Percentiles rank a stretch among this genome's conserved stretches.
These are phyloP conservation scores for Apiospora aurea DNA, from an alignment of 2,329 filamentous ascomycete species.

Conservation along the genomic window DNA sequence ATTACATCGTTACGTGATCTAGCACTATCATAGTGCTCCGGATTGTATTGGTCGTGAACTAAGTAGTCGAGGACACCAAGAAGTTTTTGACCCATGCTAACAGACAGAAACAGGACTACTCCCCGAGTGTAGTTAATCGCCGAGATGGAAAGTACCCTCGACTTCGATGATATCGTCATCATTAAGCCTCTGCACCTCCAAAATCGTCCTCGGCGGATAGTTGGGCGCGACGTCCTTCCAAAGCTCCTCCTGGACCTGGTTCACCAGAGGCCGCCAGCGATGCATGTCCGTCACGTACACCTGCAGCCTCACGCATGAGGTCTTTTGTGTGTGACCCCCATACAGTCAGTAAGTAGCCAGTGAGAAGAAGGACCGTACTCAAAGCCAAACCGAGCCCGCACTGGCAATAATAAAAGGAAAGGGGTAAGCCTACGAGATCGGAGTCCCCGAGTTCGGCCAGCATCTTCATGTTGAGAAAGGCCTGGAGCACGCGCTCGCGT, in stretches of 20 bases:
- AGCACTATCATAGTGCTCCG: too few species aligned
- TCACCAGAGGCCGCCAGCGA: conserved; percentile 42
- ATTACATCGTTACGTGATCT: too few species aligned
- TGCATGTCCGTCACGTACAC: conserved; percentile 46
- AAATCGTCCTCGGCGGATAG: conserved; percentile 42
- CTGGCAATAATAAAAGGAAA: conserved; percentile 19
- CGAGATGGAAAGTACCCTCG: conserved; percentile 39
- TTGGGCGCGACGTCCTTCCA: conserved; percentile 40
- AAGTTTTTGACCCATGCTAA: too few species aligned
- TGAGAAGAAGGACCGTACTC: background rate
- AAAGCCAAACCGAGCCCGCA: too few species aligned
- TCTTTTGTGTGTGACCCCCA: background rate
- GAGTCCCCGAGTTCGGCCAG: conserved; percentile 41
- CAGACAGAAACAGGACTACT: too few species aligned
- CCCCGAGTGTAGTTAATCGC: background rate
- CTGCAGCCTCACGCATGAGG: conserved; percentile 33
- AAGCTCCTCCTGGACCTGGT: conserved; percentile 41
- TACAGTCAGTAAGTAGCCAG: background rate
- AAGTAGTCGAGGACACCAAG: too few species aligned
- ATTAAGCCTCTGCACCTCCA: conserved; percentile 43
- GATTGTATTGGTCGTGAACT: too few species aligned
- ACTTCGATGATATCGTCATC: conserved; percentile 44
- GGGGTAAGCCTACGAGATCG: conserved; percentile 27
- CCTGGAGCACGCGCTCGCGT: conserved; percentile 39
- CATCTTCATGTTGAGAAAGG: conserved; percentile 42